A percentile compares a stretch with the other conserved stretches of the same genome.
phyloP scores from a whole-genome alignment of 495 filamentous ascomycete genomes.

The Terfezia boudieri region DNA sequence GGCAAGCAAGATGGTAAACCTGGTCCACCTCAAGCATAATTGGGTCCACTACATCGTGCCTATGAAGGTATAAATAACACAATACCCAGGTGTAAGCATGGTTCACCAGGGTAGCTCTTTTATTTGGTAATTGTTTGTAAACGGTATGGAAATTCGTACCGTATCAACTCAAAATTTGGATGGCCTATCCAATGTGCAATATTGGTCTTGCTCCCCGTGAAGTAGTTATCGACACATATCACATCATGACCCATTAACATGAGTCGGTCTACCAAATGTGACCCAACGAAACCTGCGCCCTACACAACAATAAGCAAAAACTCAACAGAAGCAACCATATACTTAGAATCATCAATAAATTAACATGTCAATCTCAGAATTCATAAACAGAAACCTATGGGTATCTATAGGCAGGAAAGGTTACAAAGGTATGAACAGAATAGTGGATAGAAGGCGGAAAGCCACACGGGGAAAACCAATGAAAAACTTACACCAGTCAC shows the following conservation, averaged over 20 bases:
- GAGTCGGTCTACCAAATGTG: slow-evolving; percentile 18
- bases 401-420: background rate
- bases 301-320: slow-evolving; percentile 1
- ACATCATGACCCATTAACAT: slow-evolving; percentile 19
- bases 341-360: background rate
- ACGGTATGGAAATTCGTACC: slow-evolving; percentile 9
- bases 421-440: no score
- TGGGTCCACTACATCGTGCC: slow-evolving; percentile 19
- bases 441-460: no score
- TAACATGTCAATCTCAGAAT: background rate
- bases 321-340: background rate
- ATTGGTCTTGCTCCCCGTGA: slow-evolving; percentile 16
- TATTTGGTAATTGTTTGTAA: slow-evolving; percentile 3
- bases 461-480: no score
- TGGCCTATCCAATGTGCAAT: slow-evolving; percentile 16
- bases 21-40: slow-evolving; percentile 17
- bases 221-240: slow-evolving; percentile 18
- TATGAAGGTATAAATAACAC: background rate
- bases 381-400: background rate
- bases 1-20: slow-evolving; percentile 19
- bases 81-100: background rate
- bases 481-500: slow-evolving; percentile 15
- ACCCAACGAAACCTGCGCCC: slow-evolving; percentile 19
- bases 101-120: no score
- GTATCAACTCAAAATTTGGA: slow-evolving; percentile 15